Evolutionary conservation across 352 stramenopile genomes (phyloP), one percentile per base, ranked within the genome.

Genomic region (Phytopythium kandeliae): DNA sequence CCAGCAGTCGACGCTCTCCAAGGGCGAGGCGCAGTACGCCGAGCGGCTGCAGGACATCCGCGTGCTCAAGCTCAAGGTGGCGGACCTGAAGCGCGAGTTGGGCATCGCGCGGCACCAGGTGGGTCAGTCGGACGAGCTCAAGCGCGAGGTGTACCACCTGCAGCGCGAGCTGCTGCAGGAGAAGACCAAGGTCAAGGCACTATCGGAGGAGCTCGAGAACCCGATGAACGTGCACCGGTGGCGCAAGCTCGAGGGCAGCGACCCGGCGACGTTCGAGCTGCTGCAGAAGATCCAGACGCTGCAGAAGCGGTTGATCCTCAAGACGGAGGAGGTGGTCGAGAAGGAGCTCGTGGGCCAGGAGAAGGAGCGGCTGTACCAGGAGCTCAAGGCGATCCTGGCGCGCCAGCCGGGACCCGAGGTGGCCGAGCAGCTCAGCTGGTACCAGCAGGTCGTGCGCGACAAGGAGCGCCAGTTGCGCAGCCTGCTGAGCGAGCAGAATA

Each of bases 191-290:
- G 92, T 98, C 17, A 98, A 97, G 47, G 92, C 93, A 30, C 69
- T 99, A 5, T 96, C 85, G 1, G 91, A 98, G 58, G 95, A 99
- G 63, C 61, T 99, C 9, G 92, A 98, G 64, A 98, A 98, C 60
- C 96, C 95, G 17, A 96, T 99, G 76, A 98, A 99, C 69, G 90
- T 98, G 19, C 95, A 98, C 71, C 83, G 96, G 34, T 98, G 96
- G 95, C 77, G 96, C 15, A 98, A 98, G 63, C 76, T 98, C n/a
- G 95, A 99, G 71, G 95, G 96, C 48, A 96, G 78, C 57, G 95
- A 99, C 61, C 96, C 96, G 9, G 88, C 85, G 16, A 97, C 81
- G 19, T 98, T 97, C 63, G 93, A 98, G 64, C 71, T 98, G 68
- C 86, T 98, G 44, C 93, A 98, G 56, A 98, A 98, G 66, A 97